A percentile compares a stretch with the other conserved stretches of the same genome.
phyloP scores from a whole-genome alignment of 169 alveolate genomes.

The Cryptosporidium ryanae region DNA sequence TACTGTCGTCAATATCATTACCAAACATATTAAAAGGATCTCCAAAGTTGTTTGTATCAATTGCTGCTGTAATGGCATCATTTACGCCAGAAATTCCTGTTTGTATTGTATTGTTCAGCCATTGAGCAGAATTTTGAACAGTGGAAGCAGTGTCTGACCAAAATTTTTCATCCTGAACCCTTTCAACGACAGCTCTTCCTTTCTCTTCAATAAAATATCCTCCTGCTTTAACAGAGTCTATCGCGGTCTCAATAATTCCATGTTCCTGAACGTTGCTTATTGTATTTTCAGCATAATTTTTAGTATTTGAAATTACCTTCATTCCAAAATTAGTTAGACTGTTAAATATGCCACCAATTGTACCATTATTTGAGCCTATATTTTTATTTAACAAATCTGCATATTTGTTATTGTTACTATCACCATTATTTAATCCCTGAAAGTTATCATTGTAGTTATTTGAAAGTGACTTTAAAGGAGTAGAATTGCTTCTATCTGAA shows the following conservation, averaged over 20 bases:
- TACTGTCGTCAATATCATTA: slow-evolving; percentile 6
- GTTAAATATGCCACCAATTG: slow-evolving; percentile 40
- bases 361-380: slow-evolving; percentile 13
- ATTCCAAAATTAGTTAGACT: slow-evolving; percentile 38
- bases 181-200: slow-evolving; percentile 71
- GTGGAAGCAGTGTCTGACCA: slow-evolving; percentile 63
- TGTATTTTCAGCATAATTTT: slow-evolving; percentile 64
- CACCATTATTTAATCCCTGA: background rate
- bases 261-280: slow-evolving; percentile 43
- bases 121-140: slow-evolving; percentile 63
- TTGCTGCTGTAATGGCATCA: slow-evolving; percentile 45
- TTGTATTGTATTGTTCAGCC: slow-evolving; percentile 67
- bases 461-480: background rate
- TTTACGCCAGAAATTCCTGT: slow-evolving; percentile 62
- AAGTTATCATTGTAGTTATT: background rate
- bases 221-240: slow-evolving; percentile 68
- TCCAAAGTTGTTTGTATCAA: slow-evolving; percentile 33
- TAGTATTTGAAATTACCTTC: slow-evolving; percentile 71
- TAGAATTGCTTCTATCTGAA: background rate
- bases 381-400: slow-evolving; percentile 47
- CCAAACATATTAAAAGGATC: slow-evolving; percentile 7
- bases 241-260: slow-evolving; percentile 63
- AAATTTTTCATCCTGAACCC: slow-evolving; percentile 68
- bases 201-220: slow-evolving; percentile 51
- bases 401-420: slow-evolving; percentile 11